Evolutionary conservation across 176 grass and related monocot species (phyloP), one percentile per base, ranked within the genome.

Genomic region (Zizania latifolia): DNA sequence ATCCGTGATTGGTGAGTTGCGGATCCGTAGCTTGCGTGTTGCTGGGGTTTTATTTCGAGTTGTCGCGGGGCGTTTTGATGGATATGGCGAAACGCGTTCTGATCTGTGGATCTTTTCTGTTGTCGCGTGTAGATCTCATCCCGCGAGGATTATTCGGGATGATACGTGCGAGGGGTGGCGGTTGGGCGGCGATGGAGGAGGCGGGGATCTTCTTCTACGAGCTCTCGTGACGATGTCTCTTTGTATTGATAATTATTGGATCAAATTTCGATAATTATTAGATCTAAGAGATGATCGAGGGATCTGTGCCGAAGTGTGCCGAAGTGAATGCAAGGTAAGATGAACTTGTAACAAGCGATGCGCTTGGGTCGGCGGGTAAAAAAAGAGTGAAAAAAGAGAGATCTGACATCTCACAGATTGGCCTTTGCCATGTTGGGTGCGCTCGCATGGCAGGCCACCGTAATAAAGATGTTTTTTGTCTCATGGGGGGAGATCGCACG

Each of bases 341-440:
- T 33, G 0, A 15, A 8, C 33, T 36, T 83, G 75, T 88, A 78
- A 56, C 62, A 78, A 35, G 44, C 60, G 32, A 71, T 21, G 26
- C 16, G 58, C 48, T 26, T 82, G 58, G 10, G 69, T 57, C 2
- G 1, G 36, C n/a, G 22, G 3, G 2, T 2, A 1, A 12, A 14
- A 26, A 12, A 30, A 48, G 21, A 16, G 12, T 2, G 0, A 5
- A 71, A 65, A 58, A 54, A 23, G 4, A 17, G 40, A 62, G 71
- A 24, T 89, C 66, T 79, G 68, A 82, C 55, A 74, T 36, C 56
- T 28, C 30, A 45, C n/a, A 76, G 89, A 53, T 21, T 53, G 48
- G 80, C 81, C 84, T 91, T 91, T 91, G 89, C 76, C 89, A 87
- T 91, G 84, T 68, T 81, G 89, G 89, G 89, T 91, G 89, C 84